Evolutionary conservation across 768 basidiomycete genomes (phyloP), one percentile per base, ranked within the genome.

Genomic region (Suillus spraguei): DNA sequence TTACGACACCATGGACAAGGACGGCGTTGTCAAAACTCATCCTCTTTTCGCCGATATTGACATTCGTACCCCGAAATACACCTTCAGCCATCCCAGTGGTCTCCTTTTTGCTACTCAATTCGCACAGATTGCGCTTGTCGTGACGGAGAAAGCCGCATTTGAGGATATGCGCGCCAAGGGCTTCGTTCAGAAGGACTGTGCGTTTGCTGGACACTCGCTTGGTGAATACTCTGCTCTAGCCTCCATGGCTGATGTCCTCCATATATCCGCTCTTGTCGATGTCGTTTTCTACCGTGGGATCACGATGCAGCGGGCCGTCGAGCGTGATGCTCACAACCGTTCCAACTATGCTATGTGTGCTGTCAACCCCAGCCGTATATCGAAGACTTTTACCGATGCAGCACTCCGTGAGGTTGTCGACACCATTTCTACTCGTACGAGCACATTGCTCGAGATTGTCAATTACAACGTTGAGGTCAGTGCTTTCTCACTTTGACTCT

Each of bases 271-370:
- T 2, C 88, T 99, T 55, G 94, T 96, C 71, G 97, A 99, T 68
- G 94, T 99, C 71, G 97, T 99, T 33, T 99, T 99, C 85, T 99
- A 98, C 78, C 94, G 97, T 75, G 97, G 97, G 69, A 96, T 99
- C 73, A 99, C 97, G 41, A 99, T 99, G 97, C 97, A 99, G 73
- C 94, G 97, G 28, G 97, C 97, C 33, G 97, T 99, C 63, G 95
- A 97, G 77, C 94, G 97, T 38, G 97, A 99, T 72, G 82, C 90
- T 2, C 82, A 92, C 63, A 96, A 96, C 71, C 87, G 97, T 42
- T 97, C 94, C 32, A 95, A 96, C 74, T 99, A 98, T 70, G 96
- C 95, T 10, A 99, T 99, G 97, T 96, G 95, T 76, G 97, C 97
- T n/a, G 92, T 97, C 69, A 99, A 99, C 76, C 97, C 97, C 4